Conservation (phyloP, 2,329 filamentous ascomycete genomes). For the Trichoderma hamatum region DNA sequence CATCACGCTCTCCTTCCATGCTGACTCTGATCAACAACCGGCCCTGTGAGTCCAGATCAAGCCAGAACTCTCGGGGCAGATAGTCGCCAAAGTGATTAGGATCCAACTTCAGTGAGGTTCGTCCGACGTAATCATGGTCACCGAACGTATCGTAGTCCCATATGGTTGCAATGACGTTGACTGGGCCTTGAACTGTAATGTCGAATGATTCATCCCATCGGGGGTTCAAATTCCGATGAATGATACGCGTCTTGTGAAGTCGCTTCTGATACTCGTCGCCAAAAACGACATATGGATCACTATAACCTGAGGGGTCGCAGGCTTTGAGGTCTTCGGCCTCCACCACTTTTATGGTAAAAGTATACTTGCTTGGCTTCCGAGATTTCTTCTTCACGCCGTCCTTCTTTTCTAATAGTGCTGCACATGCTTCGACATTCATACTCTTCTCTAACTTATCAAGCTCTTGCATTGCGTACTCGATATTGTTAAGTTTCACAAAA, state of each 20-base stretch:
- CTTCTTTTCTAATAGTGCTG: slow-evolving; percentile 74
- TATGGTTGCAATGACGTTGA: slow-evolving; percentile 94
- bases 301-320: slow-evolving; percentile 92
- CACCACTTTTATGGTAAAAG: slow-evolving; percentile 98
- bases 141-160: slow-evolving; percentile 99
- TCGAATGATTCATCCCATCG: slow-evolving; percentile 98
- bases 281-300: slow-evolving; percentile 95
- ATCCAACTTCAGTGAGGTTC: slow-evolving; percentile 97
- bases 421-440: slow-evolving; percentile 90
- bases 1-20: slow-evolving; percentile 98
- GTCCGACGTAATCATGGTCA: slow-evolving; percentile 94
- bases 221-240: slow-evolving; percentile 87
- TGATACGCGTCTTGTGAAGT: slow-evolving; percentile 88
- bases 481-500: slow-evolving; percentile 96
- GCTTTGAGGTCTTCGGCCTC: slow-evolving; percentile 97
- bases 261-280: slow-evolving; percentile 98
- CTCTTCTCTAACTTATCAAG: slow-evolving; percentile 86
- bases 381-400: slow-evolving; percentile 68
- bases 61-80: slow-evolving; percentile 93
- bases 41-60: slow-evolving; percentile 94
- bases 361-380: slow-evolving; percentile 80
- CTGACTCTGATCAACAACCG: slow-evolving; percentile 86
- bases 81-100: slow-evolving; percentile 97
- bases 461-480: slow-evolving; percentile 91
- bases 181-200: slow-evolving; percentile 85